Conservation (phyloP, 2,329 filamentous ascomycete genomes). For the Trichoderma sp. region DNA sequence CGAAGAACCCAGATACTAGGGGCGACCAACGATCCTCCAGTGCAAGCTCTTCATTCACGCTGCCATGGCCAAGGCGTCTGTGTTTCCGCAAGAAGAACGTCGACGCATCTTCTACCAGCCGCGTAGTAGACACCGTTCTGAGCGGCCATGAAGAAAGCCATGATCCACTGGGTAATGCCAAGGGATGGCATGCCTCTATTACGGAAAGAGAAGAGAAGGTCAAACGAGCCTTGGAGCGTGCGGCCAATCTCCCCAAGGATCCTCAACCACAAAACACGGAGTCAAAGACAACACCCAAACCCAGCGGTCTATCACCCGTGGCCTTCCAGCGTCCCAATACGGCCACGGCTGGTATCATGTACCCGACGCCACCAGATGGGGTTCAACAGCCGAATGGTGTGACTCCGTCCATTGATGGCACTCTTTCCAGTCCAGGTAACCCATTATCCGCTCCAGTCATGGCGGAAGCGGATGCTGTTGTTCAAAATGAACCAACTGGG, state of each 20-base stretch:
- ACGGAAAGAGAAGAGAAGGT: slow-evolving; percentile 51
- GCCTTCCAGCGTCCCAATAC: slow-evolving; percentile 52
- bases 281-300: slow-evolving; percentile 43
- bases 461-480: slow-evolving; percentile 33
- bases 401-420: slow-evolving; percentile 59
- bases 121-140: slow-evolving; percentile 42
- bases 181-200: slow-evolving; percentile 48
- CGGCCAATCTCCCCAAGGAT: slow-evolving; percentile 45
- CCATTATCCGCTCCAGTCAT: slow-evolving; percentile 33
- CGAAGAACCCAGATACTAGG: slow-evolving; percentile 45
- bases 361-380: slow-evolving; percentile 71
- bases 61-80: slow-evolving; percentile 57
- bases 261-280: slow-evolving; percentile 45
- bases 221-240: slow-evolving; percentile 54
- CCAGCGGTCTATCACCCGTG: slow-evolving; percentile 55
- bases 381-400: slow-evolving; percentile 55
- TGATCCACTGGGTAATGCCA: slow-evolving; percentile 52
- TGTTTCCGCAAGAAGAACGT: slow-evolving; percentile 53
- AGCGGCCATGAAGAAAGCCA: slow-evolving; percentile 45
- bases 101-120: slow-evolving; percentile 42
- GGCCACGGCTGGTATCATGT: slow-evolving; percentile 57
- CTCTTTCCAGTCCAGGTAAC: slow-evolving; percentile 57
- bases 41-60: slow-evolving; percentile 39
- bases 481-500: slow-evolving; percentile 27
- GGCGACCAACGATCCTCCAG: slow-evolving; percentile 43